Evolutionary conservation across 2,329 filamentous ascomycete species (phyloP), one percentile per base, ranked within the genome.

Genomic region (Diaporthe longicolla): DNA sequence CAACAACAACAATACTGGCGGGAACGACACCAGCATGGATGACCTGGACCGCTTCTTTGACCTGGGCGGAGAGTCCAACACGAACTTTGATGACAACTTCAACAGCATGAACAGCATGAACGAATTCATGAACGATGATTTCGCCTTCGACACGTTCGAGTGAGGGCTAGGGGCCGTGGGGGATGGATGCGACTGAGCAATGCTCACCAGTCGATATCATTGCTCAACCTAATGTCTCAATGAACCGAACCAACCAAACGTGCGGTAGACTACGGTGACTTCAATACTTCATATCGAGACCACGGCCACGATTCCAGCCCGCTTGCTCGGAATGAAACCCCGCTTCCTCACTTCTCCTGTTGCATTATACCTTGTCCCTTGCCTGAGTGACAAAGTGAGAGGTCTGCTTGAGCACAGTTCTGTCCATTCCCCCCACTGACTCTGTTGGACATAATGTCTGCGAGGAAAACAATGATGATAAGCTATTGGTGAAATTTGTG

Each of bases 21-120:
- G 29, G 1, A 73, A 77, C 37, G 79, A 82, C 45, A 80, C 76
- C 59, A 78, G 54, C 79, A 71, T 74, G 69, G 78, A 76, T 52
- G 80, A 84, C 78, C 82, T 88, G 55, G 85, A 88, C 37, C 86
- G 87, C 43, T 79, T 88, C 37, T 89, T 89, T 74, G 83, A 84
- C 61, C 81, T 88, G n/a, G 84, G 84, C 35, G 76, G 81, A 8
- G 83, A 80, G 63, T 79, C 80, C 61, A 84, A 82, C 79, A 79
- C 80, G 21, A 83, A 84, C 71, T 84, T 86, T 24, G 75, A 74
- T 10, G 66, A 75, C n/a, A 66, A 74, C 54, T 74, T 74, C 70
- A 74, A 70, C 52, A 70, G 48, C 45, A 73, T 73, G 35, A 74
- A 66, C 58, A 70, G 66, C 52, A 73, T 75, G 43, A 68, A 73